A percentile compares a stretch with the other conserved stretches of the same genome.
These are phyloP conservation scores for Camillea tinctor DNA, from an alignment of 2,329 filamentous ascomycete species.

Conservation along the genomic window DNA sequence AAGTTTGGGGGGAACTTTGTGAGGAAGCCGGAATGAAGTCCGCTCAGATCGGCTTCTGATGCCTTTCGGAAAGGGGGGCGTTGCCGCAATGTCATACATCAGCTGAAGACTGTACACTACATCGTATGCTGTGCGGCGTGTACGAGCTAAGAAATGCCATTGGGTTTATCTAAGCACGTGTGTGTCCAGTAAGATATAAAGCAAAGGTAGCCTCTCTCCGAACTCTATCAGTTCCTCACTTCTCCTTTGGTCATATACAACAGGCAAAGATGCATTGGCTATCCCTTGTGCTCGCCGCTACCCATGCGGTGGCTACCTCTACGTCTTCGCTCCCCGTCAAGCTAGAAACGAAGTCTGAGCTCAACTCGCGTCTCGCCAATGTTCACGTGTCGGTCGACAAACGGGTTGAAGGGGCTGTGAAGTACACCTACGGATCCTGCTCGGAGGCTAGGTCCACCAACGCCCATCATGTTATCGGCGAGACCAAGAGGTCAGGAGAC, in stretches of 20 bases:
- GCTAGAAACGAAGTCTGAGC: constrained; percentile 35
- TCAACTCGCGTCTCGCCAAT: constrained; percentile 36
- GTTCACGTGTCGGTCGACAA: constrained; percentile 29
- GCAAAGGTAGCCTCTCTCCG: background rate
- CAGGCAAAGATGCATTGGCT: background rate
- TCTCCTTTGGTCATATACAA: background rate
- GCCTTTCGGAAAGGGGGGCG: background rate
- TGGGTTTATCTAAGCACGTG: background rate
- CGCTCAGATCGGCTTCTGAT: background rate
- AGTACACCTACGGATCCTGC: constrained; percentile 36
- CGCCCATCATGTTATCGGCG: constrained; percentile 29
- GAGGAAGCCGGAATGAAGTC: background rate
- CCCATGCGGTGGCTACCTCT: background rate
- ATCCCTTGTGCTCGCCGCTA: constrained; percentile 1
- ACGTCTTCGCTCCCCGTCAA: constrained; percentile 27
- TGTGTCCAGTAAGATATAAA: background rate
- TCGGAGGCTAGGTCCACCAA: constrained; percentile 14
- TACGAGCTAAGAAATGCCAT: background rate
- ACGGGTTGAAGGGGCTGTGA: constrained; percentile 27
- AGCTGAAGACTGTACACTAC: too few species aligned
- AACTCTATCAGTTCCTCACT: background rate
- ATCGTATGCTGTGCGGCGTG: too few species aligned
- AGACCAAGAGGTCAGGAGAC: constrained; percentile 17
- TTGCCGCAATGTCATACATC: too few species aligned
- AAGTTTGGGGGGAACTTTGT: background rate